Conservation (phyloP, 78 protist genomes). For the Chrysochromulina parva region DNA sequence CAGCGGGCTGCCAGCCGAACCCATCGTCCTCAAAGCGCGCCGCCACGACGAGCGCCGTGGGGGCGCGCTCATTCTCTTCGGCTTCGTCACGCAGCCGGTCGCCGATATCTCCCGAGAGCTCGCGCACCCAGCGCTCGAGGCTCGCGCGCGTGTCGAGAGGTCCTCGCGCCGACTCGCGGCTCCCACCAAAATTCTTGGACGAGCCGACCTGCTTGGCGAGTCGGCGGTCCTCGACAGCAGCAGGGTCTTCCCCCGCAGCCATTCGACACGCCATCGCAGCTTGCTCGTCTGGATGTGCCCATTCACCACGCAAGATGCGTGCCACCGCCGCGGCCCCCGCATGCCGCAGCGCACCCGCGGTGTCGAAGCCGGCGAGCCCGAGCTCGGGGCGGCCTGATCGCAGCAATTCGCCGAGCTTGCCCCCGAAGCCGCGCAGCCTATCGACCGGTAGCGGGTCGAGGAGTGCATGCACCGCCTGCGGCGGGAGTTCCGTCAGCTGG, state of each 20-base stretch:
- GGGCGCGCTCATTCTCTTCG: not conserved
- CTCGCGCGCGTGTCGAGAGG: not conserved
- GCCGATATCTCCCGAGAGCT: not conserved
- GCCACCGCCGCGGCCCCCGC: constrained; percentile 1
- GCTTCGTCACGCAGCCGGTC: not conserved
- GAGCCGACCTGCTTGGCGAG: constrained; percentile 15
- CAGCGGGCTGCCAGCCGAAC: not conserved
- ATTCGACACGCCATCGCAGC: not conserved
- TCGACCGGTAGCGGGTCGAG: constrained; percentile 13
- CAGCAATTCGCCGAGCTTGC: not conserved
- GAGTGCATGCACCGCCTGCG: not conserved
- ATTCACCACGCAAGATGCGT: not conserved
- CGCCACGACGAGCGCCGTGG: not conserved
- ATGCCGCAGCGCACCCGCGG: constrained; percentile 15
- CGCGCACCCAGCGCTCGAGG: not conserved
- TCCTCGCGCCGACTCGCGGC: not conserved
- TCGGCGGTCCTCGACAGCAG: not conserved
- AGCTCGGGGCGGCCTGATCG: not conserved
- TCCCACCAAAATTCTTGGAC: not conserved
- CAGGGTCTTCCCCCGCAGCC: not conserved
- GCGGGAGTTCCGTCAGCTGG: not conserved
- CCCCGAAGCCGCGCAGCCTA: constrained; percentile 25
- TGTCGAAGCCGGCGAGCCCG: not conserved
- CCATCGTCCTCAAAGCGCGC: not conserved
- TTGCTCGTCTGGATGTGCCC: constrained; percentile 5